These are phyloP conservation scores for Purpureocillium takamizusanense DNA, from an alignment of 2,329 filamentous ascomycete genomes.

Conservation along the genomic window DNA sequence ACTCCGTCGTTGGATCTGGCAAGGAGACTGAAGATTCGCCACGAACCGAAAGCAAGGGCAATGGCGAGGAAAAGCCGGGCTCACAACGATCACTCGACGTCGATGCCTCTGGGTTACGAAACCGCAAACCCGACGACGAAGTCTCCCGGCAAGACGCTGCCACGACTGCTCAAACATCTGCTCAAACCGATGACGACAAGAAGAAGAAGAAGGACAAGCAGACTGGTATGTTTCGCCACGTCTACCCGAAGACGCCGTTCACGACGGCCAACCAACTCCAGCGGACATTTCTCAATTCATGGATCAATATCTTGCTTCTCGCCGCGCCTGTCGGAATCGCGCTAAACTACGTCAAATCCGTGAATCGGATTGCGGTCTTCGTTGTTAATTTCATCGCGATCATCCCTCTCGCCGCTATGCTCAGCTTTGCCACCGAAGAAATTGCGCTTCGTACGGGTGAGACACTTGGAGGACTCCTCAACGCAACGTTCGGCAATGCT, in stretches of 20 bases:
- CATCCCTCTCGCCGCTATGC: constrained; percentile 76
- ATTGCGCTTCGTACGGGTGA: constrained; percentile 76
- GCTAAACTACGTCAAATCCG: constrained; percentile 49
- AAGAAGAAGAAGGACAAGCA: constrained; percentile 26
- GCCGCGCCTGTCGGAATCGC: constrained; percentile 74
- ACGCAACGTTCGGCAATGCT: constrained; percentile 88
- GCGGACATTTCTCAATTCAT: constrained; percentile 70
- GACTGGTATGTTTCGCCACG: constrained; percentile 31
- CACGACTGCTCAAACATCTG: constrained; percentile 12
- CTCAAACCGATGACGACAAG: constrained; percentile 10
- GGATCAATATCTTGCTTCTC: constrained; percentile 76
- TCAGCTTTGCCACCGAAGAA: constrained; percentile 86
- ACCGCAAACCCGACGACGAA: constrained; percentile 20
- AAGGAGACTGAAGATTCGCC: constrained; percentile 12
- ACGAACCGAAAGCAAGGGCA: constrained; percentile 9
- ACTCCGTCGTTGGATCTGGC: constrained; percentile 12
- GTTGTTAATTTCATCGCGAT: constrained; percentile 92
- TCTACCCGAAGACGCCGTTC: constrained; percentile 44
- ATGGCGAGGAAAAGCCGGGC: constrained; percentile 10
- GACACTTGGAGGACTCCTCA: constrained; percentile 78
- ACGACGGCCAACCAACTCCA: constrained; percentile 58
- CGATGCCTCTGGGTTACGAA: constrained; percentile 16
- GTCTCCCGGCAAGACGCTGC: constrained; percentile 6
- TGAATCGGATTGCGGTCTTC: constrained; percentile 60
- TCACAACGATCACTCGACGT: constrained; percentile 12